Conservation (phyloP, 2,329 filamentous ascomycete genomes). For the Ceratocystis variospora region DNA sequence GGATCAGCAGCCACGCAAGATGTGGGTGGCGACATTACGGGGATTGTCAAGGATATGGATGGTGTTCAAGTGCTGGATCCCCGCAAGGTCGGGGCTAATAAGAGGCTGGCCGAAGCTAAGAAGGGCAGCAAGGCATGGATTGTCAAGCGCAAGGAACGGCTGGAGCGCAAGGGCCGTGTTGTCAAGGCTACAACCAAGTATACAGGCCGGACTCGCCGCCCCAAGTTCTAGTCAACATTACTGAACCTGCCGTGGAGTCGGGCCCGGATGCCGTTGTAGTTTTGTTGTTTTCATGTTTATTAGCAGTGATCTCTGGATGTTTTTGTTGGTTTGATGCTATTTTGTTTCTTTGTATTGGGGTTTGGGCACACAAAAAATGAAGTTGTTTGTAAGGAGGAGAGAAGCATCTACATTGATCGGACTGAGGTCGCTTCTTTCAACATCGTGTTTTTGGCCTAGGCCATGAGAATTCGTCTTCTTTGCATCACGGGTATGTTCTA, state of each 20-base stretch:
- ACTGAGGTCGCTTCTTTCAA: background rate
- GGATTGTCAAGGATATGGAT: conserved; percentile 79
- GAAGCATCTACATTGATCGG: background rate
- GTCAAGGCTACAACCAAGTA: conserved; percentile 90
- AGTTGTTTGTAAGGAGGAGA: background rate
- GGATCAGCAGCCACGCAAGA: conserved; percentile 44
- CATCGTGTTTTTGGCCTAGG: background rate
- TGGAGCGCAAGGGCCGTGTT: conserved; percentile 87
- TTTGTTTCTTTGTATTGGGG: conserved; percentile 1
- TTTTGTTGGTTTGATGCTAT: background rate
- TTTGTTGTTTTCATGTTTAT: conserved; percentile 8
- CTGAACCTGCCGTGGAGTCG: too few relatives aligned
- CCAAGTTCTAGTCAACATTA: conserved; percentile 47
- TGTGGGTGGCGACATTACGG: conserved; percentile 65
- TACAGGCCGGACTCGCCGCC: conserved; percentile 73
- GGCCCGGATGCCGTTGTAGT: background rate
- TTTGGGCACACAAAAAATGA: conserved; percentile 6
- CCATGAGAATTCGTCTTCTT: background rate
- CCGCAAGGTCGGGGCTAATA: conserved; percentile 29
- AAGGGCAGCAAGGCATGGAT: conserved; percentile 84
- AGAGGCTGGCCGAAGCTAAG: conserved; percentile 42
- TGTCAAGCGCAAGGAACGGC: conserved; percentile 75
- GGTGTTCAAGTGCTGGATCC: conserved; percentile 69
- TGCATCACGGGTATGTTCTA: background rate
- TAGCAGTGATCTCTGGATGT: background rate